Evolutionary conservation across 148 eudicot genomes (phyloP).

Genomic region (Rhododendron griersonianum): DNA sequence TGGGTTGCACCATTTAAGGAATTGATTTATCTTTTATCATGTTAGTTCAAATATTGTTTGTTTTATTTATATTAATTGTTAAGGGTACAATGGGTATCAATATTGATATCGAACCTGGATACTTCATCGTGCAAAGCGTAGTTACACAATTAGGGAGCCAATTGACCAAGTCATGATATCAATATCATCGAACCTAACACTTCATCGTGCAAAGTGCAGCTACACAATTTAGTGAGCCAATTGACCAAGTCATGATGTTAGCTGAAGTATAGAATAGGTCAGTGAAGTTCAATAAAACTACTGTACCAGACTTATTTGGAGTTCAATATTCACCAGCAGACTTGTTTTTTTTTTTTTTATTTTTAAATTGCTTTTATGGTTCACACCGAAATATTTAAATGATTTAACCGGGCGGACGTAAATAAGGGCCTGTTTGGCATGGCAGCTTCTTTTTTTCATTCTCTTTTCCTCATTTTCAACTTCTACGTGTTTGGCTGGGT

Average conservation of each 20-base stretch:
- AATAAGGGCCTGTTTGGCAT: too few species aligned
- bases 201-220: background rate
- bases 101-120: too few species aligned
- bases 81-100: background rate
- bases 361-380: background rate
- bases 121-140: background rate
- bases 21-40: background rate
- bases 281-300: too few species aligned
- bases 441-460: too few species aligned
- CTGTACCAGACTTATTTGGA: too few species aligned
- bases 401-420: too few species aligned
- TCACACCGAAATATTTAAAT: background rate
- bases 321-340: too few species aligned
- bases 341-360: accelerated
- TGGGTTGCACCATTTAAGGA: background rate
- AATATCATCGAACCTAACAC: background rate
- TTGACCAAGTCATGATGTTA: too few species aligned
- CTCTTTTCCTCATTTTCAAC: too few species aligned
- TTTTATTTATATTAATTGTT: background rate
- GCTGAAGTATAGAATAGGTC: too few species aligned
- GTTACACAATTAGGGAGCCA: background rate
- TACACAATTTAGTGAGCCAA: background rate
- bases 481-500: too few species aligned
- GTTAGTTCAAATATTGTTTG: background rate
- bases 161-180: too few species aligned